A percentile compares a stretch with the other conserved stretches of the same genome.
Conservation (phyloP, 2,329 filamentous ascomycete species). For the Mycocentrospora acerina region DNA sequence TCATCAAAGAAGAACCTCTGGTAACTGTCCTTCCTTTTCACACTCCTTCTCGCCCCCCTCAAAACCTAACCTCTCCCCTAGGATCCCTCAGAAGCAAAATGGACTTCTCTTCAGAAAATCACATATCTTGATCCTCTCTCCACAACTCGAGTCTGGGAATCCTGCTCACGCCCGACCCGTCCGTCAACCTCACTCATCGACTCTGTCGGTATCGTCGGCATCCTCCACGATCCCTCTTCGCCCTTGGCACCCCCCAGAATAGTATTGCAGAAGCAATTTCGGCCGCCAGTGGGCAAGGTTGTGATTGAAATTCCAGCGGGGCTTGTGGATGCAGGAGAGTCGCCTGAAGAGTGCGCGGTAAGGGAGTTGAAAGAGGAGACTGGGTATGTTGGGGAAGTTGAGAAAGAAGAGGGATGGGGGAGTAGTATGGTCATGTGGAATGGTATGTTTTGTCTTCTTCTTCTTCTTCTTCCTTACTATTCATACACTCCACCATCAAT, state of each 20-base stretch:
- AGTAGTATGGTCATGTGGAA: constrained; percentile 48
- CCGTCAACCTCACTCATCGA: constrained; percentile 65
- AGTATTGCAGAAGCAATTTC: constrained; percentile 55
- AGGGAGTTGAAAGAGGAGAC: constrained; percentile 66
- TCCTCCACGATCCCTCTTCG: constrained; percentile 51
- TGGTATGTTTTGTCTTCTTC: constrained; percentile 28
- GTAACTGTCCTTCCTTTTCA: no score
- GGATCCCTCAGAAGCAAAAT: constrained; percentile 44
- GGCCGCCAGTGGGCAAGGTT: constrained; percentile 61
- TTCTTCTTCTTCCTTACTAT: neutral
- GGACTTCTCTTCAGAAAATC: constrained; percentile 45
- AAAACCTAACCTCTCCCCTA: constrained; percentile 10
- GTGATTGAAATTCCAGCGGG: constrained; percentile 65
- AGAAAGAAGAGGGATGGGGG: constrained; percentile 34
- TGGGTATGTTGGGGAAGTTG: constrained; percentile 57
- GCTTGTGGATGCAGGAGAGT: constrained; percentile 61
- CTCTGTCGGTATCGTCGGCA: constrained; percentile 71
- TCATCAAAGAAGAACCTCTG: constrained; percentile 39
- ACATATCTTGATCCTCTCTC: constrained; percentile 5
- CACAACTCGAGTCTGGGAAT: no score
- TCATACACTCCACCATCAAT: no score
- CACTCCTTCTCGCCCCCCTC: neutral
- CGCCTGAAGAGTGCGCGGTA: constrained; percentile 58
- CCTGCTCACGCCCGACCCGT: constrained; percentile 69
- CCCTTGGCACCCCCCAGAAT: constrained; percentile 36